Percentiles rank a stretch among this genome's conserved stretches.
These are phyloP conservation scores for Phialophora tarda DNA, from an alignment of 2,329 filamentous ascomycete genomes.

Conservation along the genomic window DNA sequence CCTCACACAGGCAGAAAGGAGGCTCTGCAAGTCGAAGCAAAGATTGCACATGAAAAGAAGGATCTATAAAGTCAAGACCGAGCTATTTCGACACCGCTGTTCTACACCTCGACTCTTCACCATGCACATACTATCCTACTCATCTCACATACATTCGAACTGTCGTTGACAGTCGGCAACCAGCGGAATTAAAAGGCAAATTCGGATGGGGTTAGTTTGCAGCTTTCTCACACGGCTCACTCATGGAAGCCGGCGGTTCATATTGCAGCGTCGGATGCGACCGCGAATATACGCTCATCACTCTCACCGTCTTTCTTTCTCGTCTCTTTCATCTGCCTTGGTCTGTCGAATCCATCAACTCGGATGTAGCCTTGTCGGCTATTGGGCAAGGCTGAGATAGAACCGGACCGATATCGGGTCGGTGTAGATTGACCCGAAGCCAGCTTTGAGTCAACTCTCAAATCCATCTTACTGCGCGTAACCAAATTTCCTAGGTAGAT, in stretches of 20 bases:
- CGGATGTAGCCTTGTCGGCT: neutral
- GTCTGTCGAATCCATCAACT: neutral
- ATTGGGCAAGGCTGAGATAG: neutral
- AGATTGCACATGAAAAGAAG: slow-evolving; percentile 32
- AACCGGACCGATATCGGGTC: slow-evolving; percentile 18
- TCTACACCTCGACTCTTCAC: neutral
- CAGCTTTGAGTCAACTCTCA: slow-evolving; percentile 7
- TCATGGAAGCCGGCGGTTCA: neutral
- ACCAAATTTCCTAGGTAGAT: neutral
- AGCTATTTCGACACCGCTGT: neutral
- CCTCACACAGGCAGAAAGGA: slow-evolving; percentile 37
- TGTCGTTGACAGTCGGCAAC: no score
- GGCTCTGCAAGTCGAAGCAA: slow-evolving; percentile 30
- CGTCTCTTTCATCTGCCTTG: neutral
- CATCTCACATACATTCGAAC: neutral
- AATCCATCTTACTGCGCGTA: neutral
- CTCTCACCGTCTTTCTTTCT: neutral
- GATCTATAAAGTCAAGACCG: slow-evolving; percentile 29
- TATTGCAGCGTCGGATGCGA: neutral
- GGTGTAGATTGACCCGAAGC: slow-evolving; percentile 19
- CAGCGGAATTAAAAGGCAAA: neutral
- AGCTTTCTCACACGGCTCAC: neutral
- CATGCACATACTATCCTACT: slow-evolving; percentile 14
- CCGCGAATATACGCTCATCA: neutral
- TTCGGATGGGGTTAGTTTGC: neutral